A percentile compares a stretch with the other conserved stretches of the same genome.
Evolutionary conservation across 306 rosid genomes (phyloP).

Genomic region (Pueraria montana): DNA sequence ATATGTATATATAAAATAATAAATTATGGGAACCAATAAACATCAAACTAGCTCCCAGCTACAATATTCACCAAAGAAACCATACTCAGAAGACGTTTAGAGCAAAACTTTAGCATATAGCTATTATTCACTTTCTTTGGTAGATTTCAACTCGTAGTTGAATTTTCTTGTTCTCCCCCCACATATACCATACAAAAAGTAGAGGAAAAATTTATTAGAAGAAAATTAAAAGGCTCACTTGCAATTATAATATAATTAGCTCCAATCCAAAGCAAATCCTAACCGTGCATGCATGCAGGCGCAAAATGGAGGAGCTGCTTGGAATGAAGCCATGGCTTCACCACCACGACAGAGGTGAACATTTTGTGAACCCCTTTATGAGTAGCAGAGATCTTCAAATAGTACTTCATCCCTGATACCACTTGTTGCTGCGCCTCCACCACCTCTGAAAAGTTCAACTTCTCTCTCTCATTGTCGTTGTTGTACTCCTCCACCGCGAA

Average conservation of each 20-base stretch:
- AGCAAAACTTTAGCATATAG: too few relatives aligned
- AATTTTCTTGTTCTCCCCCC: neutral
- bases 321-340: conserved; percentile 72
- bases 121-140: too few relatives aligned
- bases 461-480: conserved; percentile 34
- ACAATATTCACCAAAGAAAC: too few relatives aligned
- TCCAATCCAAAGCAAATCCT: too few relatives aligned
- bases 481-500: conserved; percentile 79
- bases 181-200: neutral
- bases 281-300: too few relatives aligned
- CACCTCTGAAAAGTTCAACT: conserved; percentile 66
- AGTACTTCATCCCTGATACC: conserved; percentile 77
- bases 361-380: conserved; percentile 49
- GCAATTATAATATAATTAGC: conserved; percentile 32
- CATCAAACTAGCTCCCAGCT: too few relatives aligned
- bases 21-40: too few relatives aligned
- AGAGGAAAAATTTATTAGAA: neutral
- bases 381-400: conserved; percentile 58
- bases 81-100: too few relatives aligned
- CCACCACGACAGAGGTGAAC: conserved; percentile 73
- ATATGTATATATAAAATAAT: too few relatives aligned
- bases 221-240: conserved; percentile 31
- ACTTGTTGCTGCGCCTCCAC: conserved; percentile 84
- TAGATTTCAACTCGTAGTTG: neutral
- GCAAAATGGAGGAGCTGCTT: conserved; percentile 66